Percentiles rank a stretch among this genome's conserved stretches.
phyloP scores from a whole-genome alignment of 306 rosid species.

The Prunus dulcis region DNA sequence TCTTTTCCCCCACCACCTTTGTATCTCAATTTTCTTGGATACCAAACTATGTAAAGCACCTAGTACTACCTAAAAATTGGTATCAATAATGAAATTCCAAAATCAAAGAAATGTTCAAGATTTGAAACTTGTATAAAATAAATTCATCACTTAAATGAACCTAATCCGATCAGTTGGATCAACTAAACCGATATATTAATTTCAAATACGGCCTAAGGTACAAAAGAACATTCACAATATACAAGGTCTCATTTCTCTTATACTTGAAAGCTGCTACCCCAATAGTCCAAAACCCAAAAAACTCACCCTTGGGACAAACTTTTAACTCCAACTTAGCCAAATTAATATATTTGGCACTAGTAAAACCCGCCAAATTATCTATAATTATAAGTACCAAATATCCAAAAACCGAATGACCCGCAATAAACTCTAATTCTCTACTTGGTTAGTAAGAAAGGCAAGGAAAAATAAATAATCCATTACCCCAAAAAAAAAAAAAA shows the following conservation, averaged over 20 bases:
- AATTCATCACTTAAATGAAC: not conserved
- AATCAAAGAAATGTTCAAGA: not conserved
- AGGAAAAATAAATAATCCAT: not conserved
- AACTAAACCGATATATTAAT: no score
- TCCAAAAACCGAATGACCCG: not conserved
- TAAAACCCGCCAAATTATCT: not conserved
- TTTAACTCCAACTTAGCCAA: not conserved
- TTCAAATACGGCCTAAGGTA: not conserved
- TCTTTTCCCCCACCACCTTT: not conserved
- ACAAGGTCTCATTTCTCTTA: not conserved
- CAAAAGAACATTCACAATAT: not conserved
- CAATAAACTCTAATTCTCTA: not conserved
- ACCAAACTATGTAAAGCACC: not conserved
- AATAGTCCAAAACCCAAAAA: slow-evolving; percentile 3
- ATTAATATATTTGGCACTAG: not conserved
- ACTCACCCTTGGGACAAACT: not conserved
- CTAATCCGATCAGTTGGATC: not conserved
- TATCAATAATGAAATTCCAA: not conserved
- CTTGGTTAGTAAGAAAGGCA: not conserved
- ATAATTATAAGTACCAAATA: not conserved
- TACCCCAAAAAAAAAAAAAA: not conserved
- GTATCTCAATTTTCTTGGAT: not conserved
- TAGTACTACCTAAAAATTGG: not conserved
- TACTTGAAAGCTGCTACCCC: not conserved
- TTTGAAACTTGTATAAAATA: not conserved